Evolutionary conservation across 2,329 filamentous ascomycete genomes (phyloP), one percentile per base, ranked within the genome.

Genomic region (Aspergillus intermedius): DNA sequence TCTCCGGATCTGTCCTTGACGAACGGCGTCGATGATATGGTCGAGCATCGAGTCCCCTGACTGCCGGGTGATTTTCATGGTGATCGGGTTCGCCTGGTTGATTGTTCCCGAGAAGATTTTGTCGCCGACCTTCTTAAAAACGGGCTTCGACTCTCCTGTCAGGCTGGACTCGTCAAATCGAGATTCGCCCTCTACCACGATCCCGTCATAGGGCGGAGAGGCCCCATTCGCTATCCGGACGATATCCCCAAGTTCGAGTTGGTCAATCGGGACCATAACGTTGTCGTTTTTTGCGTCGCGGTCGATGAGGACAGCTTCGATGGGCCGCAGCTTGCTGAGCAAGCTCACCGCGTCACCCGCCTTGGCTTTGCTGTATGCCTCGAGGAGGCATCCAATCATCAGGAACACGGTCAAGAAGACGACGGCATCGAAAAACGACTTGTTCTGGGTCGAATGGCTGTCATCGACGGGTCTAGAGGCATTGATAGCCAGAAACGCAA

Each of bases 321-420:
- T 83, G 0, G 91, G 90, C 13, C 88, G 79, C 28, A 96, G 76
- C 53, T 86, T 88, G 2, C 85, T 84, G 3, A 96, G 74, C 52
- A 86, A 83, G 30, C 87, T 82, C 2, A 96, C 86, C 1, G 91
- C 91, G 64, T 94, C 87, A 1, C 90, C 90, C 0, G 91, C 88
- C 61, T 86, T 91, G 0, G 89, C 86, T 69, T 95, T 95, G 76
- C 87, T 95, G 72, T 93, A 94, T 1, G 88, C 84, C 71, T 96
- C 91, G 35, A 73, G 52, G 35, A 64, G 71, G 32, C 69, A 67
- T 9, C 81, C 81, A 39, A 78, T 74, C 1, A 96, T 80, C 19
- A 96, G 78, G 64, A 96, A 96, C 54, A 96, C 77, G 0, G 91
- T 95, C 49, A 96, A 67, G 54, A 96, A 95, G 3, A 95, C 87